Base-by-base conservation (phyloP, 768 basidiomycete species). In the Naganishia vishniacii region DNA sequence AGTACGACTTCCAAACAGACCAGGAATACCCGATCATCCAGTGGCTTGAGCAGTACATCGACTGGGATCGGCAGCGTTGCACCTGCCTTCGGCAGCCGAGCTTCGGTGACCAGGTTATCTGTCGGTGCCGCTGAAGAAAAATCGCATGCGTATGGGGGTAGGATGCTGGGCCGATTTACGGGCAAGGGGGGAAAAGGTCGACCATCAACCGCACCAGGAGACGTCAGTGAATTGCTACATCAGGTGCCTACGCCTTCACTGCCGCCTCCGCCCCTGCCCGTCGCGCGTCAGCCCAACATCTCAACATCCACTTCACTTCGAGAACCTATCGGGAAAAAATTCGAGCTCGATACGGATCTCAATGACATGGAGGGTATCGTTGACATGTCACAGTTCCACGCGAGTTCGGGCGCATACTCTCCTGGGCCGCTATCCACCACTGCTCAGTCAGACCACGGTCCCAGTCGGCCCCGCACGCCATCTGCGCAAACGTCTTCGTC, bases 311-410 rank as follows among this genome's bases (percentile, higher is more conserved):
- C 48, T 9, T 26, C 32, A 20, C 31, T n/a, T 31, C 34, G 26
- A 11, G 61, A 65, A 13, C 16, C 31, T 28, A 25, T 47, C 23
- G 63, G 63, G 46, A 75, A 73, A 15, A 77, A 79, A 37, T 80
- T 84, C 64, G 78, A 75, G 25, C 81, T 88, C 45, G 87, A 89
- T 74, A 83, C 83, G 20, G 83, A 91, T 72, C 74, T 89, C 46
- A 82, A 86, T 11, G 78, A 83, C 56, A 91, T 95, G 83, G 86
- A 88, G 41, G 92, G 87, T 6, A 91, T 95, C 71, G 79, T 94
- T 66, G 81, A 91, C 74, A 77, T 77, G 18, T 45, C 65, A 2
- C 56, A 64, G 16, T 16, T 18, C 11, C 53, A 37, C 16, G 9
- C 26, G n/a, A 40, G 2, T 3, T 28, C 61, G 59, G 20, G 62